These are phyloP conservation scores for Sugiyamaella valdiviana DNA, from an alignment of 805 yeast genomes.

Conservation along the genomic window DNA sequence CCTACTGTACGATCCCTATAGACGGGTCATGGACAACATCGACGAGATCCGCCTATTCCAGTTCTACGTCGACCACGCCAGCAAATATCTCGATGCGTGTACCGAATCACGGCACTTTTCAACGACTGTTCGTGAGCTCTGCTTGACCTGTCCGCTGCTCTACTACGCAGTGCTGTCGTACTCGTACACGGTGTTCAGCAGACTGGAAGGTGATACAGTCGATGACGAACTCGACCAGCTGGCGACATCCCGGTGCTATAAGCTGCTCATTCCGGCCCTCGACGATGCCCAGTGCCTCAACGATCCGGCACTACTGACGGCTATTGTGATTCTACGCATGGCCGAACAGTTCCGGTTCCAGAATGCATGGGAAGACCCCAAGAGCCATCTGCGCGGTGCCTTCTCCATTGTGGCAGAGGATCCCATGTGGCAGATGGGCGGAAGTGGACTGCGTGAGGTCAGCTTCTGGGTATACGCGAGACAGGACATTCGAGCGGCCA, in stretches of 20 bases:
- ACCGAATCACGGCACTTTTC: slow-evolving; percentile 6
- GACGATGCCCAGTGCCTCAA: slow-evolving; percentile 2
- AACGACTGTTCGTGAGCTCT: slow-evolving; percentile 4
- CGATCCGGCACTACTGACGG: slow-evolving; percentile 12
- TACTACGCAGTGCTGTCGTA: slow-evolving; percentile 8
- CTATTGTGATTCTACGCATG: slow-evolving; percentile 11
- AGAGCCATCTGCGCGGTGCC: slow-evolving; percentile 12
- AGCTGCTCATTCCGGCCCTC: slow-evolving; percentile 10
- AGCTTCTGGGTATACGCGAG: slow-evolving; percentile 13
- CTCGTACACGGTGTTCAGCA: not conserved
- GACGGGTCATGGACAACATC: slow-evolving; percentile 1
- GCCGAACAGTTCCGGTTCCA: slow-evolving; percentile 10
- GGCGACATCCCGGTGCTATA: slow-evolving; percentile 5
- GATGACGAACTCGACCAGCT: not conserved
- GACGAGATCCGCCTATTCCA: slow-evolving; percentile 6
- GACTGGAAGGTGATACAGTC: no score
- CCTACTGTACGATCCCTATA: not conserved
- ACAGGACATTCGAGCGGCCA: slow-evolving; percentile 9
- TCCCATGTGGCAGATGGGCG: slow-evolving; percentile 11
- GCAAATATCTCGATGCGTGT: slow-evolving; percentile 3
- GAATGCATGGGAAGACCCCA: slow-evolving; percentile 7
- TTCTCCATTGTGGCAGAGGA: slow-evolving; percentile 12
- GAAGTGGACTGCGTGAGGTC: slow-evolving; percentile 10
- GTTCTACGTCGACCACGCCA: slow-evolving; percentile 2
- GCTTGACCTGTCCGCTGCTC: slow-evolving; percentile 7